phyloP scores from a whole-genome alignment of 768 basidiomycete species.

The Amyloporia xantha region DNA sequence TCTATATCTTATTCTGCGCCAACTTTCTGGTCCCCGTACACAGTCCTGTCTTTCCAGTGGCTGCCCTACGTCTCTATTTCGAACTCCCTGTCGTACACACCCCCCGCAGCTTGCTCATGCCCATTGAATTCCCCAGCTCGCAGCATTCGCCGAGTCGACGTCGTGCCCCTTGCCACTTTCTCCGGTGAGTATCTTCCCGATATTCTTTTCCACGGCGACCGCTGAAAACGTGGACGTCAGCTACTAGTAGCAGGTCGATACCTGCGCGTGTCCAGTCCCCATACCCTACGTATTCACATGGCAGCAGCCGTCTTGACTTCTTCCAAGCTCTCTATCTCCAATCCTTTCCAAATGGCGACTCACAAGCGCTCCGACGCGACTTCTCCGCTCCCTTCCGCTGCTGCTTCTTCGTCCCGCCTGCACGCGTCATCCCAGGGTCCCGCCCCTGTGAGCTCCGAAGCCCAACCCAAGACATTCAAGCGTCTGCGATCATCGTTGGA shows the following conservation, averaged over 20 bases:
- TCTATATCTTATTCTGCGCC: too few relatives aligned
- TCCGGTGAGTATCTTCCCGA: not conserved
- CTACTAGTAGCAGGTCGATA: too few relatives aligned
- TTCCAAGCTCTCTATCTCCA: conserved; percentile 33
- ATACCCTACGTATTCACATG: conserved; percentile 29
- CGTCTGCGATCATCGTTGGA: conserved; percentile 62
- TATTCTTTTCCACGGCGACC: not conserved
- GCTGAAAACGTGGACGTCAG: too few relatives aligned
- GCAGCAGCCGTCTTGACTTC: conserved; percentile 35
- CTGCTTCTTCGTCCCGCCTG: conserved; percentile 26
- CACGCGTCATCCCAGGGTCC: conserved; percentile 24
- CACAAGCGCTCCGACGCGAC: conserved; percentile 17
- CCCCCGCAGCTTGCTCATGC: conserved; percentile 2
- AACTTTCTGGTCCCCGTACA: too few relatives aligned
- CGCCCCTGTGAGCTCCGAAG: conserved; percentile 29
- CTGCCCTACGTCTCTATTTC: too few relatives aligned
- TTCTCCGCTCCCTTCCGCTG: conserved; percentile 29
- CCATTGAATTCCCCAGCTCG: conserved; percentile 5
- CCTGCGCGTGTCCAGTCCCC: conserved; percentile 4
- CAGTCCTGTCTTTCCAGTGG: too few relatives aligned
- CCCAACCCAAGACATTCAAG: conserved; percentile 50
- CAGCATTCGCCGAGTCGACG: too few relatives aligned
- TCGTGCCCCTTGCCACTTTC: not conserved
- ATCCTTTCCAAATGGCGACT: conserved; percentile 41
- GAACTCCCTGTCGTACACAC: too few relatives aligned